phyloP scores from a whole-genome alignment of 2,329 filamentous ascomycete genomes.

The Elsinoe fawcettii region DNA sequence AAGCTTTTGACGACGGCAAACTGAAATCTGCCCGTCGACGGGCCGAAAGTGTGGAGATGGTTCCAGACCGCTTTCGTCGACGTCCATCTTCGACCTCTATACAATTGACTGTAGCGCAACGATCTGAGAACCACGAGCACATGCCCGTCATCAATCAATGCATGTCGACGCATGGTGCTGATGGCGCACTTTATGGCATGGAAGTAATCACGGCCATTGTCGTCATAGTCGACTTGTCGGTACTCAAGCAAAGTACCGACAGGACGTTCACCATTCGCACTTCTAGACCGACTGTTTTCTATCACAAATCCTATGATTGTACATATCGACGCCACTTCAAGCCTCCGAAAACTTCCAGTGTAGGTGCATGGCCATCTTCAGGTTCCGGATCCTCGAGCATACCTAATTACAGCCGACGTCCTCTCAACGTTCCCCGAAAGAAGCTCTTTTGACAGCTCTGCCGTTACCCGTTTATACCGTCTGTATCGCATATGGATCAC shows the following conservation, averaged over 20 bases:
- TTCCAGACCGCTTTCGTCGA: not conserved
- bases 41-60: constrained; percentile 1
- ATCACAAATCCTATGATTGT: not conserved
- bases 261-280: not conserved
- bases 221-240: too few relatives aligned
- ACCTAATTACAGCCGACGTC: not conserved
- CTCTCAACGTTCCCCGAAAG: not conserved
- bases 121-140: not conserved
- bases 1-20: constrained; percentile 1
- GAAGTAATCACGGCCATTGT: too few relatives aligned
- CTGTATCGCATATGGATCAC: not conserved
- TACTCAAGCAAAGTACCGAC: not conserved
- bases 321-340: not conserved
- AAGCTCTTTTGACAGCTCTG: constrained; percentile 3
- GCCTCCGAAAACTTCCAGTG: not conserved
- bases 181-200: too few relatives aligned
- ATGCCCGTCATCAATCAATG: too few relatives aligned
- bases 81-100: not conserved
- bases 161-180: not conserved
- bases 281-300: not conserved
- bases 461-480: not conserved
- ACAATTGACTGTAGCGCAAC: too few relatives aligned
- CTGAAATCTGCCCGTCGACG: not conserved
- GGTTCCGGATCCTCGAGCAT: not conserved
- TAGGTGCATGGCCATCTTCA: not conserved